Evolutionary conservation across 345 rosid species (phyloP).

Genomic region (Acer campestre): DNA sequence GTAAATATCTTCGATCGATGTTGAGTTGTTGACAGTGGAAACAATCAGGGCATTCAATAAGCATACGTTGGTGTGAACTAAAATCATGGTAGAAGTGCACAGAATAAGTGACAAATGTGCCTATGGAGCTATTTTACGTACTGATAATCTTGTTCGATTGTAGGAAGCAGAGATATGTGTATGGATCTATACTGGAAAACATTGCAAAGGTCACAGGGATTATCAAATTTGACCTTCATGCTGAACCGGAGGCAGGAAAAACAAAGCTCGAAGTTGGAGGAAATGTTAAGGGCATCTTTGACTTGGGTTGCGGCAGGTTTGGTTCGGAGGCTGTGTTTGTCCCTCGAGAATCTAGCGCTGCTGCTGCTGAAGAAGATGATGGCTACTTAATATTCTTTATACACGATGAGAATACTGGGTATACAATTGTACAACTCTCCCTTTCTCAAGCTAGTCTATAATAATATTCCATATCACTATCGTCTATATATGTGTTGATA

Average conservation of each 20-base stretch:
- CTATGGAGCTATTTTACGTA: too few species aligned
- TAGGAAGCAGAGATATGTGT: slow-evolving; percentile 94
- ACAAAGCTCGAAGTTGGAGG: slow-evolving; percentile 80
- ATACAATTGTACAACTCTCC: slow-evolving; percentile 22
- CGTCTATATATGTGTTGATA: not conserved
- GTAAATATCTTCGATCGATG: slow-evolving; percentile 31
- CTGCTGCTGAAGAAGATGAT: slow-evolving; percentile 77
- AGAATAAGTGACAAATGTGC: too few species aligned
- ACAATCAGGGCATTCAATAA: too few species aligned
- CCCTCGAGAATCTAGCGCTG: slow-evolving; percentile 57
- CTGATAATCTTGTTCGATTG: slow-evolving; percentile 16
- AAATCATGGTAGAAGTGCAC: too few species aligned
- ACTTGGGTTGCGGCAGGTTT: slow-evolving; percentile 78
- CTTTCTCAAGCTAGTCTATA: slow-evolving; percentile 13
- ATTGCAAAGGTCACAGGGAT: slow-evolving; percentile 77
- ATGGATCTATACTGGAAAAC: slow-evolving; percentile 83
- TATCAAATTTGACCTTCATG: slow-evolving; percentile 85
- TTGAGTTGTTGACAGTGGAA: too few species aligned
- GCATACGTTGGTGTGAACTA: too few species aligned
- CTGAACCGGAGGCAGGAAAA: slow-evolving; percentile 73
- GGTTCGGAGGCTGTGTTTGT: slow-evolving; percentile 96
- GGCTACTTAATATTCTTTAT: slow-evolving; percentile 87
- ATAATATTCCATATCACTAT: not conserved
- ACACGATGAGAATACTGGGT: slow-evolving; percentile 86
- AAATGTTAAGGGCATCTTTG: slow-evolving; percentile 81